A percentile compares a stretch with the other conserved stretches of the same genome.
These are phyloP conservation scores for Salvia hispanica DNA, from an alignment of 257 asterid genomes.

Conservation along the genomic window DNA sequence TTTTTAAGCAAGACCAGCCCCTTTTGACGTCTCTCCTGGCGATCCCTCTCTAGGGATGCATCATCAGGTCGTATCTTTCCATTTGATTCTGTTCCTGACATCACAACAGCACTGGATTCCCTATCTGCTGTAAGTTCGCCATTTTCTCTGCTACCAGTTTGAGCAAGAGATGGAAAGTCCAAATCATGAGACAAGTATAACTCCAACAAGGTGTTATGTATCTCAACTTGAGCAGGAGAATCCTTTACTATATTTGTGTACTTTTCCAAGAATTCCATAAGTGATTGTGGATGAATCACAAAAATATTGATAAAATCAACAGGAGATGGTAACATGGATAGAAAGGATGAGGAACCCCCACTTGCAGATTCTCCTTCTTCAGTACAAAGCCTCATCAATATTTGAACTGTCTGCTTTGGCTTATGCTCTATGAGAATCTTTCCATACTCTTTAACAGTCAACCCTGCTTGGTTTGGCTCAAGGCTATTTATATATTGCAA, in stretches of 20 bases:
- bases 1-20: constrained; percentile 74
- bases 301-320: constrained; percentile 92
- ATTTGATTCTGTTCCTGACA: constrained; percentile 46
- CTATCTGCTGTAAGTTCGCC: constrained; percentile 41
- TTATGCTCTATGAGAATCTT: constrained; percentile 87
- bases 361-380: constrained; percentile 73
- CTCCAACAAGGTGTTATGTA: constrained; percentile 85
- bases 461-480: constrained; percentile 96
- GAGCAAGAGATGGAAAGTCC: constrained; percentile 81
- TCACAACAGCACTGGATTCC: constrained; percentile 34
- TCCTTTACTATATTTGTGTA: constrained; percentile 82
- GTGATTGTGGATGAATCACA: constrained; percentile 79
- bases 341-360: constrained; percentile 55
- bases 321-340: constrained; percentile 96
- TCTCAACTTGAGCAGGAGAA: constrained; percentile 97
- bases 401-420: constrained; percentile 78
- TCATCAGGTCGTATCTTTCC: constrained; percentile 41
- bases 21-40: constrained; percentile 66
- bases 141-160: constrained; percentile 41
- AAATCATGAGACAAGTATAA: constrained; percentile 78
- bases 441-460: constrained; percentile 89
- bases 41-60: constrained; percentile 54
- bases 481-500: constrained; percentile 83
- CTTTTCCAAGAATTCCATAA: constrained; percentile 87
- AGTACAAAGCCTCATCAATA: constrained; percentile 90